Conservation (phyloP, 2,329 filamentous ascomycete species). For the Dothidotthia symphoricarpi region DNA sequence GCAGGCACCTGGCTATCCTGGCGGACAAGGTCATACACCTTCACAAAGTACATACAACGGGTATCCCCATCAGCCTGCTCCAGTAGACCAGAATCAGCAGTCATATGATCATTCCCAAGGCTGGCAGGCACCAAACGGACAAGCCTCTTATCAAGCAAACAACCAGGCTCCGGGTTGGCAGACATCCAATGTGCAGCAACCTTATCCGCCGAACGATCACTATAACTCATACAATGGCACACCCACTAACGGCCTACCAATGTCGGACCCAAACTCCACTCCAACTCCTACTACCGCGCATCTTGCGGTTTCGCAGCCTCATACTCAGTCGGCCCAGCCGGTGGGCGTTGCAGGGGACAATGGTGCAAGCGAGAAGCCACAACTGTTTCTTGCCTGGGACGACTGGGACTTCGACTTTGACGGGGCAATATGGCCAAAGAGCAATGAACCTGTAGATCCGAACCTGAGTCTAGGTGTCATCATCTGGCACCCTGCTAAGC, state of each 20-base stretch:
- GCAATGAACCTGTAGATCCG: slow-evolving; percentile 46
- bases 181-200: slow-evolving; percentile 13
- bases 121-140: slow-evolving; percentile 22
- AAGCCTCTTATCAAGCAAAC: slow-evolving; percentile 15
- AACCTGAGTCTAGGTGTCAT: slow-evolving; percentile 49
- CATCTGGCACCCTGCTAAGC: slow-evolving; percentile 47
- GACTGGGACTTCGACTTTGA: slow-evolving; percentile 48
- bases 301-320: slow-evolving; percentile 13
- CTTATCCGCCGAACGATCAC: slow-evolving; percentile 17
- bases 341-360: slow-evolving; percentile 18
- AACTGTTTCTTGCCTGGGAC: slow-evolving; percentile 38
- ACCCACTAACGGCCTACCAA: slow-evolving; percentile 6
- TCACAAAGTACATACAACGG: slow-evolving; percentile 17
- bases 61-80: slow-evolving; percentile 20
- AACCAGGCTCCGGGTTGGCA: slow-evolving; percentile 23
- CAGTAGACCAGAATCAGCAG: slow-evolving; percentile 24
- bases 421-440: slow-evolving; percentile 46
- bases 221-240: slow-evolving; percentile 17
- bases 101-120: slow-evolving; percentile 22
- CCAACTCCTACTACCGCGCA: slow-evolving; percentile 30
- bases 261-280: slow-evolving; percentile 27
- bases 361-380: slow-evolving; percentile 21
- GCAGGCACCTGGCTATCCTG: slow-evolving; percentile 22
- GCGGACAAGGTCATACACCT: slow-evolving; percentile 22
- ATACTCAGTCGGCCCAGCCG: slow-evolving; percentile 11